Conservation (phyloP, 2,329 filamentous ascomycete genomes). For the Colletotrichum higginsianum region DNA sequence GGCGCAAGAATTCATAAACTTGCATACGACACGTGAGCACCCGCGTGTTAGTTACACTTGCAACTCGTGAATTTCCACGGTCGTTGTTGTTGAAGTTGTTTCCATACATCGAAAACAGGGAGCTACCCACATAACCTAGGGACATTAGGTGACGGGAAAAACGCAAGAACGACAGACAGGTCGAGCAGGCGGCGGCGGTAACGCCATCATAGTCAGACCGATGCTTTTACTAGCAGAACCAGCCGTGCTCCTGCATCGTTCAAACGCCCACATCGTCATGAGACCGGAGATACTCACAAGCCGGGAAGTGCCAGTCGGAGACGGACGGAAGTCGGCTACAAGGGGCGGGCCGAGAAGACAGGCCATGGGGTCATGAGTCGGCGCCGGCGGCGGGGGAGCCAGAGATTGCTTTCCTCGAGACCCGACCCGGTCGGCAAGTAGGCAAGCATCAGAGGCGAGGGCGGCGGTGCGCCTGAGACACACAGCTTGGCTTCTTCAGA, state of each 20-base stretch:
- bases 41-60: too few species aligned
- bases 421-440: too few species aligned
- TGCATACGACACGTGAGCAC: too few species aligned
- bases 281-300: not conserved
- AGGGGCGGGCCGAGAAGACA: conserved; percentile 30
- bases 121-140: not conserved
- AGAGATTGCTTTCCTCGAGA: not conserved
- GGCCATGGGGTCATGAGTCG: conserved; percentile 34
- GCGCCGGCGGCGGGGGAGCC: conserved; percentile 18
- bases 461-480: not conserved
- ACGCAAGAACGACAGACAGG: not conserved
- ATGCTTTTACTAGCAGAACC: not conserved
- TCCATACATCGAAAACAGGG: too few species aligned
- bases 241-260: not conserved
- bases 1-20: too few species aligned
- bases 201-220: too few species aligned
- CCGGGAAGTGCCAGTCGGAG: conserved; percentile 33
- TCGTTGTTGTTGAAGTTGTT: too few species aligned
- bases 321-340: conserved; percentile 29
- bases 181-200: too few species aligned
- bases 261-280: not conserved
- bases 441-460: not conserved
- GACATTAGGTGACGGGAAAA: not conserved
- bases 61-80: too few species aligned
- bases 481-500: conserved; percentile 4